Percentiles rank a stretch among this genome's conserved stretches.
phyloP scores from a whole-genome alignment of 1,139 yeast genomes.

The Diutina pseudorugosa region DNA sequence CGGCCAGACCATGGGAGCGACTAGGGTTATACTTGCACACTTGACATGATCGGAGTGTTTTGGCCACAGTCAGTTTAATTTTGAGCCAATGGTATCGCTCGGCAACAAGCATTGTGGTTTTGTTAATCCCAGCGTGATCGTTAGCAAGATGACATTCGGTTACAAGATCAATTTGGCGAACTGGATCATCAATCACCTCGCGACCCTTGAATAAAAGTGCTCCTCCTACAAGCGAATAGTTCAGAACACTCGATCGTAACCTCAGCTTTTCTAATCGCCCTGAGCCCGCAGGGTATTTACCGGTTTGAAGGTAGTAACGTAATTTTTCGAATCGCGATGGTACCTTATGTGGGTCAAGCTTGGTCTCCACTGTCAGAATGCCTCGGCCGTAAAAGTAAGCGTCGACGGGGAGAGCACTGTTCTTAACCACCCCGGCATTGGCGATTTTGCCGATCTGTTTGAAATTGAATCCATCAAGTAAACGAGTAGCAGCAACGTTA shows the following conservation, averaged over 20 bases:
- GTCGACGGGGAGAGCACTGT: conserved; percentile 74
- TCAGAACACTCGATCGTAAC: conserved; percentile 69
- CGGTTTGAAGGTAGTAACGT: conserved; percentile 68
- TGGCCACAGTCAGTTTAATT: conserved; percentile 68
- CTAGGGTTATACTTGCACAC: neutral
- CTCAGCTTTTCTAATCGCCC: conserved; percentile 79
- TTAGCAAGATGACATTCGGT: conserved; percentile 48
- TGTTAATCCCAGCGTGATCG: conserved; percentile 84
- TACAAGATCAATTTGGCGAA: conserved; percentile 63
- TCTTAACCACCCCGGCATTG: conserved; percentile 79
- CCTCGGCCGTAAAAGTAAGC: conserved; percentile 59
- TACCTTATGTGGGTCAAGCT: conserved; percentile 50
- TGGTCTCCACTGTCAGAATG: conserved; percentile 40
- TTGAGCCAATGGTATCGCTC: conserved; percentile 87
- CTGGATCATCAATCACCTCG: conserved; percentile 72
- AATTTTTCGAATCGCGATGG: conserved; percentile 67
- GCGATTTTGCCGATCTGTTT: conserved; percentile 66
- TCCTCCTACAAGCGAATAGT: conserved; percentile 60
- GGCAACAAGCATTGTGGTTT: conserved; percentile 65
- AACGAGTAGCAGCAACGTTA: conserved; percentile 67
- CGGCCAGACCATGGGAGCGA: neutral
- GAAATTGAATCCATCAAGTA: conserved; percentile 73
- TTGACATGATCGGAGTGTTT: neutral
- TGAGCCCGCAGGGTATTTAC: conserved; percentile 74
- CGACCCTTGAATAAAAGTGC: conserved; percentile 65